These are phyloP conservation scores for Fusarium floridanum DNA, from an alignment of 2,329 filamentous ascomycete species.

Conservation along the genomic window DNA sequence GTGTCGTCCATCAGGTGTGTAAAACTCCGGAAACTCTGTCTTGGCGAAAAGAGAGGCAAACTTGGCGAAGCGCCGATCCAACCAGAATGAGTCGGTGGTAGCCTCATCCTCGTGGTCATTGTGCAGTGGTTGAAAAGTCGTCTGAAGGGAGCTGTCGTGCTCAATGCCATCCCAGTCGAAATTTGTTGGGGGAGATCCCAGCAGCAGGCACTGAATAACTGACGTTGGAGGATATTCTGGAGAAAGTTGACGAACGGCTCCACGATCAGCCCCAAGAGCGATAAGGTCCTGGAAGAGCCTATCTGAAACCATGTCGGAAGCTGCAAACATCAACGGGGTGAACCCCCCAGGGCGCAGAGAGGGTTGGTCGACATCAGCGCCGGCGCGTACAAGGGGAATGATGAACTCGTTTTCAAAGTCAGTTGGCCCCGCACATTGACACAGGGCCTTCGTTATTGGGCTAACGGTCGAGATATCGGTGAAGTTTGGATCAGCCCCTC, in stretches of 20 bases:
- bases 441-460: neutral
- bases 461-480: neutral
- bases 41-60: neutral
- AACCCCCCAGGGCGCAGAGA: neutral
- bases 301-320: neutral
- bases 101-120: neutral
- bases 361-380: neutral
- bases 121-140: neutral
- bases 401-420: neutral
- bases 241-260: neutral
- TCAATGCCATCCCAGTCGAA: neutral
- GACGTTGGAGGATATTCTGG: neutral
- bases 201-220: neutral
- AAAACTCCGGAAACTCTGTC: neutral
- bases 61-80: neutral
- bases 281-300: neutral
- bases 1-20: neutral
- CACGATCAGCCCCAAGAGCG: neutral
- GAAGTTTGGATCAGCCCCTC: neutral
- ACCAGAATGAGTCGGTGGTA: neutral
- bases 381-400: neutral
- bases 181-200: neutral
- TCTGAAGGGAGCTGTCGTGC: neutral
- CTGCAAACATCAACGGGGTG: neutral
- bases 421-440: neutral